Base-by-base conservation (phyloP, 257 asterid genomes). In the Nicotiana tabacum region DNA sequence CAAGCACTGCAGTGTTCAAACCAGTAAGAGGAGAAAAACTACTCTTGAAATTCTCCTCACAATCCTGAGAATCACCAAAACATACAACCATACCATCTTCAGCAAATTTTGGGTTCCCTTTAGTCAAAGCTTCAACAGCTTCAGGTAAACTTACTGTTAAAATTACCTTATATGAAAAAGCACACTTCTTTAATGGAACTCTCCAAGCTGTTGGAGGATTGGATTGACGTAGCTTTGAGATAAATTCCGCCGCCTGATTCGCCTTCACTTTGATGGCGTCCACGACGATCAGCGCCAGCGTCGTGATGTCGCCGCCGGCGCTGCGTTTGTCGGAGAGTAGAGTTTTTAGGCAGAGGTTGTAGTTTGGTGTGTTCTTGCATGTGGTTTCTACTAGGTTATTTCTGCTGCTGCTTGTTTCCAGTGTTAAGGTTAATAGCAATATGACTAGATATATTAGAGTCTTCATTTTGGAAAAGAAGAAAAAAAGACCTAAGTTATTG, bases 291-390 rank as follows among this genome's bases (percentile, higher is more conserved):
- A 86, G 57, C 43, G 81, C 83, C 33, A 86, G 81, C 17, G 66
- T 83, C 1, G 82, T 66, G 10, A 83, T 30, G 61, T 81, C 84
- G 0, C 90, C 82, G 74, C 78, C 16, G 83, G 85, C 64, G 89
- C 88, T 87, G 65, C 35, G 13, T 0, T 88, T 88, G 53, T 67
- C 67, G 11, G 81, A 86, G n/a, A 18, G 64, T 82, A 89, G 86
- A 55, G 84, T 88, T 85, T 86, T 37, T 83, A 89, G 4, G 89
- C 96, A 90, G 53, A 93, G 97, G 2, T 84, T 69, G 85, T 90
- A 93, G 80, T 92, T 85, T 17, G 92, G 91, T 69, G 94, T 91
- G 85, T 78, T 83, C 57, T 15, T 83, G 85, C 97, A 93, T 6
- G 95, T 85, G 43, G 65, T 76, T 68, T 90, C 90, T 9, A 91